A percentile compares a stretch with the other conserved stretches of the same genome.
These are phyloP conservation scores for Pezicula neosporulosa DNA, from an alignment of 2,329 filamentous ascomycete genomes.

Conservation along the genomic window DNA sequence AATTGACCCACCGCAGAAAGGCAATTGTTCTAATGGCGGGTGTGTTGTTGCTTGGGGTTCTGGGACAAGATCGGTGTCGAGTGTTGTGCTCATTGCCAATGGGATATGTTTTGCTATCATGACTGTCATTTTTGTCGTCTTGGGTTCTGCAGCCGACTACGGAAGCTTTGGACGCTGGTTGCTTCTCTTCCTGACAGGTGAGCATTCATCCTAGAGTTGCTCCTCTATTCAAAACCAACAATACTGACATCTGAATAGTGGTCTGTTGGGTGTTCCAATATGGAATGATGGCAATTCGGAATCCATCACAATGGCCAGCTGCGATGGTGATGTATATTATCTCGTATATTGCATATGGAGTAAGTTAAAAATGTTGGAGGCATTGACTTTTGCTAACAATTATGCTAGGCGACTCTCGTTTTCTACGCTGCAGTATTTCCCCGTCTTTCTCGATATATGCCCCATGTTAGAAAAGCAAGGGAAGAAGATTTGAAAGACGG, in stretches of 20 bases:
- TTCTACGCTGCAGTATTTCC: conserved; percentile 39
- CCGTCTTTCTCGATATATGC: conserved; percentile 34
- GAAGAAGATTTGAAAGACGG: conserved; percentile 36
- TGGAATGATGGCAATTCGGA: conserved; percentile 33
- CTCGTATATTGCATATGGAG: conserved; percentile 34
- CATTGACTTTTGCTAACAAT: not conserved
- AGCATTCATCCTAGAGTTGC: no score
- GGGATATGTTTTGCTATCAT: conserved; percentile 38
- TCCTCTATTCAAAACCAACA: no score
- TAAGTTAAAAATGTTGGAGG: not conserved
- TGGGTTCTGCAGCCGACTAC: conserved; percentile 39
- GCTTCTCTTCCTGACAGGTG: conserved; percentile 33
- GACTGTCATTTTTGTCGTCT: conserved; percentile 37
- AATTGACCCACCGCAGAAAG: conserved; percentile 20
- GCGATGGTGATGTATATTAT: conserved; percentile 38
- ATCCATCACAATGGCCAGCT: conserved; percentile 34
- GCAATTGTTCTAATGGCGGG: conserved; percentile 21
- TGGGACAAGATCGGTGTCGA: conserved; percentile 32
- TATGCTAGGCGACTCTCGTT: conserved; percentile 31
- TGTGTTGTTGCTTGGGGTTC: conserved; percentile 37
- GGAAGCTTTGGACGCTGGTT: conserved; percentile 38
- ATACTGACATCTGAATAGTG: no score
- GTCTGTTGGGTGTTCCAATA: conserved; percentile 38
- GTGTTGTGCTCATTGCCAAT: conserved; percentile 37
- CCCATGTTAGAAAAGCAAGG: conserved; percentile 36